These are phyloP conservation scores for Vitis hybrid DNA, from an alignment of 177 flowering plant species.

Conservation along the genomic window DNA sequence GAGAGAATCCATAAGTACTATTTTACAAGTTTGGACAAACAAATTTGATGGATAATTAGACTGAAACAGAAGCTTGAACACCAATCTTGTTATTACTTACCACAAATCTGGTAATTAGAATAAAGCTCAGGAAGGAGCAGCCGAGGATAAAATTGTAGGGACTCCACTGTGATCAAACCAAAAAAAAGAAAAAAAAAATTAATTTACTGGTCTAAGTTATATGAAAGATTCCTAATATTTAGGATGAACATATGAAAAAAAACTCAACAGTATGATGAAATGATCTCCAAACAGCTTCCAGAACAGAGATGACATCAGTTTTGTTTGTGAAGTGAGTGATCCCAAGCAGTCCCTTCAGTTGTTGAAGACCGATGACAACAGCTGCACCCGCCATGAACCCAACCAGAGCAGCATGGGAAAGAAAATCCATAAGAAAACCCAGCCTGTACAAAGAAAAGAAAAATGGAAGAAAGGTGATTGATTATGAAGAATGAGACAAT, in stretches of 20 bases:
- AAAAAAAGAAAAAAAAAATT: background rate
- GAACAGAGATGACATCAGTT: conserved; percentile 37
- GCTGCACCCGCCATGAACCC: conserved; percentile 56
- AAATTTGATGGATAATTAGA: background rate
- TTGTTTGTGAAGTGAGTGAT: conserved; percentile 37
- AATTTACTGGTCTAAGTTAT: background rate
- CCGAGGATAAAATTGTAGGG: conserved; percentile 36
- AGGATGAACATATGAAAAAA: background rate
- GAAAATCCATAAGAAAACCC: conserved; percentile 47
- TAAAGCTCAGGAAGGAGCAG: conserved; percentile 29
- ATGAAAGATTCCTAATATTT: too few species aligned
- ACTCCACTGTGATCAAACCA: conserved; percentile 27
- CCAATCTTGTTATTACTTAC: conserved; percentile 11
- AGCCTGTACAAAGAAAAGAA: conserved; percentile 22
- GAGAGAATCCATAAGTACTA: background rate
- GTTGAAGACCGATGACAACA: conserved; percentile 39
- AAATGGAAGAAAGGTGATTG: background rate
- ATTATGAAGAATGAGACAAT: background rate
- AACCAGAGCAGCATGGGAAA: conserved; percentile 44
- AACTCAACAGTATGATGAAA: conserved; percentile 19
- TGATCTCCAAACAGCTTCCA: conserved; percentile 28
- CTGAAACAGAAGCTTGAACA: background rate
- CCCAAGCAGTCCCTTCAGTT: conserved; percentile 44
- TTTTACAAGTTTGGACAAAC: too few species aligned
- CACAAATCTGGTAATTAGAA: conserved; percentile 28